Evolutionary conservation across 129 eudicot species (phyloP).

Genomic region (Flaveria robusta): DNA sequence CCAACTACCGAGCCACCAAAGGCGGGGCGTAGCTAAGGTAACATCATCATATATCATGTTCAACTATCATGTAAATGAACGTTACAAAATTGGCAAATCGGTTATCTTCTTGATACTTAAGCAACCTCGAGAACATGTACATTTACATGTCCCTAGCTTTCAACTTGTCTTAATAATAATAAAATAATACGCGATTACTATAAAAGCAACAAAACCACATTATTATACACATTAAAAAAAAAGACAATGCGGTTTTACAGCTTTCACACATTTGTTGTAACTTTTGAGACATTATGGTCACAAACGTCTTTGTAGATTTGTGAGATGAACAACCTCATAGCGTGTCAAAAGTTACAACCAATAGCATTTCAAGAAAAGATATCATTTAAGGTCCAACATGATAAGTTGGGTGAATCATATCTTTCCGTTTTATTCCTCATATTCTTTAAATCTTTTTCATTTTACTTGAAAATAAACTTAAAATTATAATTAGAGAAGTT

Average conservation of each 20-base stretch:
- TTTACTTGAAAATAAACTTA: neutral
- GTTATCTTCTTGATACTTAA: too few relatives aligned
- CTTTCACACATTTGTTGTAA: neutral
- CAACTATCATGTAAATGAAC: too few relatives aligned
- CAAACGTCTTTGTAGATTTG: neutral
- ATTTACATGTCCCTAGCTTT: too few relatives aligned
- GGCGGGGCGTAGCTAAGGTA: constrained; percentile 37
- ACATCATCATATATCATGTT: neutral
- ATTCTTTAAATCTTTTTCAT: neutral
- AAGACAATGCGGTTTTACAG: neutral
- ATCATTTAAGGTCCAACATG: neutral
- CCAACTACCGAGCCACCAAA: constrained; percentile 42
- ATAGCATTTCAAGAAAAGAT: neutral
- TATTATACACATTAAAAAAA: too few relatives aligned
- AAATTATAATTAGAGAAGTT: neutral
- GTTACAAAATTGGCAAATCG: too few relatives aligned
- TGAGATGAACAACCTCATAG: neutral
- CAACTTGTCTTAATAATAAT: too few relatives aligned
- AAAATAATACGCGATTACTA: neutral
- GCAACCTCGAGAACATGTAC: too few relatives aligned
- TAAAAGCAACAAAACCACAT: neutral
- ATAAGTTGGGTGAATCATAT: neutral
- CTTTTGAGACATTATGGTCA: neutral
- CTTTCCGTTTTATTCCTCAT: neutral
- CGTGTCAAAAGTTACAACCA: neutral